Base-by-base conservation (phyloP, 75 land plant genomes). In the Picea glauca region DNA sequence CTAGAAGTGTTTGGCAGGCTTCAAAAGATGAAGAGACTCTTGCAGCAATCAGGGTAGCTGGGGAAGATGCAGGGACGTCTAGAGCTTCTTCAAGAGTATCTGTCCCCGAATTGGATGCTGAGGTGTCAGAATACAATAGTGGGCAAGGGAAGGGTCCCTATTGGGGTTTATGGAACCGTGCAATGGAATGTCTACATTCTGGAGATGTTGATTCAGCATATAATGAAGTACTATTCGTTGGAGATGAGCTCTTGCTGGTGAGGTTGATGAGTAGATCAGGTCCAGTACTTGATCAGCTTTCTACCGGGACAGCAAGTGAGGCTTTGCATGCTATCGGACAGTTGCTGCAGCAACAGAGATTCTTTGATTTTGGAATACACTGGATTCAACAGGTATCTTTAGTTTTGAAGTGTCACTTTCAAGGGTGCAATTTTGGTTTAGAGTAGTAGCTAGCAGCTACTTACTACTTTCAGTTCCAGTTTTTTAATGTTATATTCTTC, bases 1-100 rank as follows among this genome's bases (percentile, higher is more conserved):
- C 98, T 7, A 88, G 99, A 76, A 94, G 98, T 84, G 98, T 94
- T 12, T 98, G 99, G 99, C 98, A 94, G 76, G 98, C 99, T 35
- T 98, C 99, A 61, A 98, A 98, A 76, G 99, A 98, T 85, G 99
- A 98, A 80, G 94, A 98, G 3, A 98, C 98, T 30, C 81, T 98
- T 60, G 99, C 90, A 82, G 99, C 99, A 40, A 98, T 98, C 72
- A 80, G 99, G 40, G 98, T 90, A 59, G 98, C 96, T 82, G 99
- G 98, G 21, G 98, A 91, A 46, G 98, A 94, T 35, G 86, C 80
- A 77, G 91, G 85, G 78, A 77, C 77, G 26, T 57, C 91, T 70
- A 81, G 85, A 63, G 77, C 81, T 65, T 46, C 72, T 17, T 60
- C 87, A 26, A 80, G 84, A 43, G 86, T 77, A 15, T 83, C 90